phyloP scores from a whole-genome alignment of 1,139 yeast species.

The Hyphopichia pseudoburtonii region DNA sequence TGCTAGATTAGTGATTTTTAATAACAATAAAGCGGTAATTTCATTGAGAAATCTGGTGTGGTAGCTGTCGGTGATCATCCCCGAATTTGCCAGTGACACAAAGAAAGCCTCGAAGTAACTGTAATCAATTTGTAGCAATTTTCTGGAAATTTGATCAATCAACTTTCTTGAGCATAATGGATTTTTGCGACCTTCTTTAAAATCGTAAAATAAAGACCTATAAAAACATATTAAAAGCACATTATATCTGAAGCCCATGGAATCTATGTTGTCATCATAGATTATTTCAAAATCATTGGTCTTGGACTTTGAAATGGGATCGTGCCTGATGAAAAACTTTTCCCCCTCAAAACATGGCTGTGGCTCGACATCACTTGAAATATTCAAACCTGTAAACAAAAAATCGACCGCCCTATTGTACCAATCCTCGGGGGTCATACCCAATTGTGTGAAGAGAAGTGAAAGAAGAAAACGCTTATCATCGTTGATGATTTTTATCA shows the following conservation, averaged over 20 bases:
- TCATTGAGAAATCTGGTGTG: background rate
- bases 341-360: conserved; percentile 32
- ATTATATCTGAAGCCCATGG: conserved; percentile 28
- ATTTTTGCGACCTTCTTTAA: background rate
- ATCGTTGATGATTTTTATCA: conserved; percentile 4
- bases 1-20: conserved; percentile 1
- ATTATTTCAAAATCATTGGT: conserved; percentile 6
- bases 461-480: background rate
- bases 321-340: conserved; percentile 18
- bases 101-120: conserved; percentile 6
- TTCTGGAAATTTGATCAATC: background rate
- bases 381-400: conserved; percentile 28
- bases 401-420: conserved; percentile 33
- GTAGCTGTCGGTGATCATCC: background rate
- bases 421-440: conserved; percentile 17
- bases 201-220: conserved; percentile 17
- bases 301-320: conserved; percentile 11
- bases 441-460: conserved; percentile 18
- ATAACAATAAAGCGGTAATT: background rate
- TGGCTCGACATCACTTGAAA: conserved; percentile 14
- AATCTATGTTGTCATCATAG: conserved; percentile 24
- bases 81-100: background rate
- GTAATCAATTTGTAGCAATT: conserved; percentile 4
- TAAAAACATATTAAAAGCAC: conserved; percentile 21
- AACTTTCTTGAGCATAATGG: conserved; percentile 3